Percentiles rank a stretch among this genome's conserved stretches.
Evolutionary conservation across 2,329 filamentous ascomycete genomes (phyloP).

Genomic region (Aspergillus sp.): DNA sequence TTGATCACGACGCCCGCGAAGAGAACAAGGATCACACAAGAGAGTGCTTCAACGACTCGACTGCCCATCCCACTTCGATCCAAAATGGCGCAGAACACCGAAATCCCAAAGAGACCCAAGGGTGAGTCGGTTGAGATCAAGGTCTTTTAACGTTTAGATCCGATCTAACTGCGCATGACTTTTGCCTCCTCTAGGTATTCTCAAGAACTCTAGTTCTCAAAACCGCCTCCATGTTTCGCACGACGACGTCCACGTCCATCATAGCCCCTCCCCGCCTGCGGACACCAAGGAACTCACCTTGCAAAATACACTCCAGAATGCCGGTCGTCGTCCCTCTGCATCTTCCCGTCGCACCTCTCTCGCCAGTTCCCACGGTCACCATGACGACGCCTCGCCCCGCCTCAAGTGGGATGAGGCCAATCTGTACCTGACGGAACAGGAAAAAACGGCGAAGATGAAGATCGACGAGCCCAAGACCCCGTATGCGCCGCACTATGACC

Average conservation of each 20-base stretch:
- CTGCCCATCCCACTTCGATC: conserved; percentile 11
- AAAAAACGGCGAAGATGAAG: conserved; percentile 96
- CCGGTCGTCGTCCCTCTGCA: conserved; percentile 77
- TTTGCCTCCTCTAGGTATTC: conserved; percentile 64
- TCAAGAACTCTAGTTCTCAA: conserved; percentile 71
- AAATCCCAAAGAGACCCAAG: conserved; percentile 41
- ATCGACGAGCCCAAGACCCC: conserved; percentile 98
- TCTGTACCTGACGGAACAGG: conserved; percentile 93
- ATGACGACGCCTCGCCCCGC: conserved; percentile 66
- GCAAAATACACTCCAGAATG: conserved; percentile 92
- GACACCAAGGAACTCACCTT: conserved; percentile 83
- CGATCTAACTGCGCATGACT: not conserved
- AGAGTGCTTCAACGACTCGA: conserved; percentile 1
- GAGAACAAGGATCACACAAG: not conserved
- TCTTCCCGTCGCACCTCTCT: conserved; percentile 70
- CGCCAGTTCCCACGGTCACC: conserved; percentile 49
- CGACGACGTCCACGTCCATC: conserved; percentile 29
- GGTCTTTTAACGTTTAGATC: not conserved
- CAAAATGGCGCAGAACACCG: conserved; percentile 33
- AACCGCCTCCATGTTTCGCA: conserved; percentile 58
- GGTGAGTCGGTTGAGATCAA: conserved; percentile 28
- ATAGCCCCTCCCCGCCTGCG: conserved; percentile 44
- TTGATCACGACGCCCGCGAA: not conserved
- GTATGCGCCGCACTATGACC: conserved; percentile 89
- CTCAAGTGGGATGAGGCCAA: conserved; percentile 99